Base-by-base conservation (phyloP, 1,284 basidiomycete genomes). In the Pascua guehoae region DNA sequence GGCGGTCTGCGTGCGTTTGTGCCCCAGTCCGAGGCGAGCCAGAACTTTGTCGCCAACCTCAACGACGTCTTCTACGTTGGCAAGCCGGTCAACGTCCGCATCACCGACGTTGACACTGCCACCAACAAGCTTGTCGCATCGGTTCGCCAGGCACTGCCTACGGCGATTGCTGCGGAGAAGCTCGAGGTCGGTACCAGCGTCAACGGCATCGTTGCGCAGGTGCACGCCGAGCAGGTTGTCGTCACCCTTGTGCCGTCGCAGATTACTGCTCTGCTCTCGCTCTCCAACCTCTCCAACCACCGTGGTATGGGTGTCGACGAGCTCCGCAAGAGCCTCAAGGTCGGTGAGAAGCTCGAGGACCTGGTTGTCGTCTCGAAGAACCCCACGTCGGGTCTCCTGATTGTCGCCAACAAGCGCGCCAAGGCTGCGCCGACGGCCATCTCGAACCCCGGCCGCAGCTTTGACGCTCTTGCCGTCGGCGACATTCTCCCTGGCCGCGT, bases 361-460 rank as follows among this genome's bases (percentile, higher is more conserved):
- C 81, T 98, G 7, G 84, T 90, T 4, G 89, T 98, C 16, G 88
- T 93, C 24, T 88, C 90, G n/a, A 88, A 91, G 67, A 93, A 92
- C 72, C 80, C 85, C 1, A 91, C 90, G 65, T 92, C 91, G 66
- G 86, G 87, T 12, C 82, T 98, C 56, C 87, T 97, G 57, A 88
- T 97, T 60, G 88, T 95, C 47, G 87, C 87, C 47, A 73, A 77
- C 59, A 87, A 85, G 58, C 72, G 71, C 44, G 53, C 43, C 46
- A 56, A 58, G 43, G 55, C 60, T 12, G 58, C 55, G 32, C 59
- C 81, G 4, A 70, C 80, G 2, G 71, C 70, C 24, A 81, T 67
- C 84, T 85, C 73, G 71, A 72, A 54, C 12, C 55, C 60, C 5
- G 71, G 81, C 1, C 68, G 91, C 37, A 83, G 84, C 8, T 80